These are phyloP conservation scores for Cucurbita moschata DNA, from an alignment of 306 rosid genomes.

Conservation along the genomic window DNA sequence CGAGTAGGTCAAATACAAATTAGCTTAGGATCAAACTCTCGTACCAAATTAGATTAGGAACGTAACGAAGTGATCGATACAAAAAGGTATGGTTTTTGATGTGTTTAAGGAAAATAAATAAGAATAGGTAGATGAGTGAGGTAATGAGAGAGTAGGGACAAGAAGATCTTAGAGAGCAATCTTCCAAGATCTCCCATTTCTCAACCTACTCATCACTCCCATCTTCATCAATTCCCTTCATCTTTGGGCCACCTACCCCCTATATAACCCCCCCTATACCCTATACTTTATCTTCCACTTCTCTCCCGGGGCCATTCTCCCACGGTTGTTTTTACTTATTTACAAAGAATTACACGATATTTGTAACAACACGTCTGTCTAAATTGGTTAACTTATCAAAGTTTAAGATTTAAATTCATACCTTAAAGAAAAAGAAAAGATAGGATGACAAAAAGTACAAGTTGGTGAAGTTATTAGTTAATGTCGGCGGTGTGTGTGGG, in stretches of 20 bases:
- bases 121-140: not conserved
- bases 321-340: too few relatives aligned
- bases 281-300: not conserved
- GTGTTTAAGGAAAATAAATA: too few relatives aligned
- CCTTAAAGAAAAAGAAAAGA: too few relatives aligned
- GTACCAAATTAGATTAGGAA: too few relatives aligned
- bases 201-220: not conserved
- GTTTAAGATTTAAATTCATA: too few relatives aligned
- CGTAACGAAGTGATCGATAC: too few relatives aligned
- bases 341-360: too few relatives aligned
- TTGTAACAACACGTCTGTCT: too few relatives aligned
- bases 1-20: too few relatives aligned
- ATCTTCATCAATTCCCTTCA: not conserved
- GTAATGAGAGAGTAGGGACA: conserved; percentile 20
- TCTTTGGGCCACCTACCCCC: not conserved
- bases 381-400: too few relatives aligned
- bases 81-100: too few relatives aligned
- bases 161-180: conserved; percentile 29
- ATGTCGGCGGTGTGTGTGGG: not conserved
- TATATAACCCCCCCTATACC: not conserved
- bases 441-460: not conserved
- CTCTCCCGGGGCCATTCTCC: not conserved
- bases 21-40: too few relatives aligned
- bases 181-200: conserved; percentile 11
- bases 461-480: not conserved